Base-by-base conservation (phyloP, 1,284 basidiomycete species). In the Apiotrichum domesticum region DNA sequence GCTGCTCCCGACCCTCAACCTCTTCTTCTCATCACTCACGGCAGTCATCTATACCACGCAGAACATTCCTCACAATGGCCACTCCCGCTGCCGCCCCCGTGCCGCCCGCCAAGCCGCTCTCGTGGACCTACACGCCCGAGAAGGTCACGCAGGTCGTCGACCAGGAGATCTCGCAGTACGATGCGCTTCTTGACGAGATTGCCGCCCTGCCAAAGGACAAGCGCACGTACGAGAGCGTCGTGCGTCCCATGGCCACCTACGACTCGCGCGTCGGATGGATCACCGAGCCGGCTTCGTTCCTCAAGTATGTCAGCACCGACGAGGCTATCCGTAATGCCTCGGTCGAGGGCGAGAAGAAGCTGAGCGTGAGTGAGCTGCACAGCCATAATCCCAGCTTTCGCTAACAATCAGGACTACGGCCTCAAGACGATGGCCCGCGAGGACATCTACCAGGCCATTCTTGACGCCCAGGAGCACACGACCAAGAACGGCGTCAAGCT, bases 371-470 rank as follows among this genome's bases (percentile, higher is more conserved):
- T 47, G 14, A 13, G 46, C 37, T 21, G 7, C 13, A 3, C 2
- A 4, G 8, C 29, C 9, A 11, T 13, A 3, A 40, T n/a, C 10
- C n/a, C 29, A 6, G 35, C 35, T 39, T 1, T 5, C 2, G 34
- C 54, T 59, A 13, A 59, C 43, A 14, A n/a, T 29, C 41, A 56
- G 57, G 57, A 62, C 48, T 56, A 42, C 29, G 55, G 55, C 3
- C 54, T 59, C 42, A 58, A 58, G 40, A 39, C 51, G n/a, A 40
- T 56, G 15, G 52, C 57, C 5, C 61, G 61, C 37, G 48, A 57
- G 50, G 61, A 62, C 55, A 52, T 62, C 35, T 62, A 58, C 61
- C 1, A 59, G 40, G 61, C 57, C 9, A 53, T 62, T 33, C 52
- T 54, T 3, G 61, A 62, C 40, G 61, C 52, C 29, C 50, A 59